Percentiles rank a stretch among this genome's conserved stretches.
Evolutionary conservation across 2,329 filamentous ascomycete genomes (phyloP).

Genomic region (Trichoderma breve): DNA sequence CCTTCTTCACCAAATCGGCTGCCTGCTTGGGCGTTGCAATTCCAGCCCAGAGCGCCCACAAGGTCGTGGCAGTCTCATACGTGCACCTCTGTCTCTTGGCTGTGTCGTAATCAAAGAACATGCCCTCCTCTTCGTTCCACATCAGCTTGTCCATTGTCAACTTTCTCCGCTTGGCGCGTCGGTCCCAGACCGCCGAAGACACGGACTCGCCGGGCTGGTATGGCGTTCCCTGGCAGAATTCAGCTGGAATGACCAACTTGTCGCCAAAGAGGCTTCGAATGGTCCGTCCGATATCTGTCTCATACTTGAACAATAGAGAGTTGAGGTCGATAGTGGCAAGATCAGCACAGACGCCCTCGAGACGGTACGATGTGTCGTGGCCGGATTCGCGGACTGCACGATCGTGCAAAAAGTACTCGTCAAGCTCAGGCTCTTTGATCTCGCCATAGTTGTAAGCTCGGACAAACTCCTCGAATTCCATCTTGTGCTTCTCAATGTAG

Average conservation of each 20-base stretch:
- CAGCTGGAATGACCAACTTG: slow-evolving; percentile 73
- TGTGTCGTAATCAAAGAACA: slow-evolving; percentile 98
- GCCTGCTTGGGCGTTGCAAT: slow-evolving; percentile 83
- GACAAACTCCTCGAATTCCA: slow-evolving; percentile 83
- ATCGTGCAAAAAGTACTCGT: slow-evolving; percentile 95
- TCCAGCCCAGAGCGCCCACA: slow-evolving; percentile 97
- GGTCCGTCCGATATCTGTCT: slow-evolving; percentile 83
- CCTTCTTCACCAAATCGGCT: slow-evolving; percentile 74
- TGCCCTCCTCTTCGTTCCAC: slow-evolving; percentile 87
- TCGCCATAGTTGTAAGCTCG: slow-evolving; percentile 77
- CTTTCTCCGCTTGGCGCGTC: slow-evolving; percentile 80
- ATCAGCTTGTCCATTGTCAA: slow-evolving; percentile 85
- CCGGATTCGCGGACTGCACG: slow-evolving; percentile 93
- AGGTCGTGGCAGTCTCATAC: slow-evolving; percentile 90
- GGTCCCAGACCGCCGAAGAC: slow-evolving; percentile 85
- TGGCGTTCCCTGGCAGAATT: slow-evolving; percentile 69
- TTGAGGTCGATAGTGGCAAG: slow-evolving; percentile 94
- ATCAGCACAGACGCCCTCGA: slow-evolving; percentile 84
- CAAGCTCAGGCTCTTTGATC: slow-evolving; percentile 81
- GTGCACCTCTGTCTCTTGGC: slow-evolving; percentile 73
- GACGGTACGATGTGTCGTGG: slow-evolving; percentile 91
- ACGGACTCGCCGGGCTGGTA: slow-evolving; percentile 69
- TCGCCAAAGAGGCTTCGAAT: slow-evolving; percentile 85
- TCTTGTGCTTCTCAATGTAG: slow-evolving; percentile 78
- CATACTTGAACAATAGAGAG: slow-evolving; percentile 93